Base-by-base conservation (phyloP, 2,329 filamentous ascomycete genomes). In the Blastomyces parvus region DNA sequence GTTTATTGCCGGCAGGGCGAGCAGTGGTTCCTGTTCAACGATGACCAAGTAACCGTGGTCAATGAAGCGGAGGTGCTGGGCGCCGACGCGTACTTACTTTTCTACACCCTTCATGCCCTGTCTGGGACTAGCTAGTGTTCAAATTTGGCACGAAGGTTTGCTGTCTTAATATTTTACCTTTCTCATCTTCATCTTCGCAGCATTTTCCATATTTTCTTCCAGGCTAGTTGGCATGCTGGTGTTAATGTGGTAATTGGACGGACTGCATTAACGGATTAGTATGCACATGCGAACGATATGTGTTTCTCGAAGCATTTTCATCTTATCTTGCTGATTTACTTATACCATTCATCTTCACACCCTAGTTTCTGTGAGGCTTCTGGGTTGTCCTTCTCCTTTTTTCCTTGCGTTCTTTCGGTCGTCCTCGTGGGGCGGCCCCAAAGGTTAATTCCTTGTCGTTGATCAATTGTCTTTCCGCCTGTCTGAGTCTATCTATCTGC, bases 1-100 rank as follows among this genome's bases (percentile, higher is more conserved):
- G 90, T 88, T n/a, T 97, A 95, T 74, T 91, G 89, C 64, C 82
- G 90, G 57, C 88, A 93, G 64, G 89, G 87, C 4, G 88, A 90
- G 80, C 72, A 96, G 83, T 97, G 93, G 93, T 96, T 96, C 74
- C 86, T 90, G 62, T 97, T 97, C 77, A 95, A 97, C 71, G 93
- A 97, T 73, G 92, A 94, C 74, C 91, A 91, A 73, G 93, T 97
- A 30, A 90, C 92, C 65, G 73, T 92, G 63, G 93, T 90, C 1
- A 86, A 85, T 57, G 88, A 94, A 72, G 89, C 88, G 5, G 90
- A 97, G 64, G 93, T 97, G 2, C 81, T 97, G 52, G 84, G 84
- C 38, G 90, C 90, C 17, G 88, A 96, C 74, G 91, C 93, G 0
- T 97, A 97, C 74, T 80, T 97, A 63, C 79, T 97, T 61, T 96